Evolutionary conservation across 305 asterid species (phyloP).

Genomic region (Coffea humblotiana): DNA sequence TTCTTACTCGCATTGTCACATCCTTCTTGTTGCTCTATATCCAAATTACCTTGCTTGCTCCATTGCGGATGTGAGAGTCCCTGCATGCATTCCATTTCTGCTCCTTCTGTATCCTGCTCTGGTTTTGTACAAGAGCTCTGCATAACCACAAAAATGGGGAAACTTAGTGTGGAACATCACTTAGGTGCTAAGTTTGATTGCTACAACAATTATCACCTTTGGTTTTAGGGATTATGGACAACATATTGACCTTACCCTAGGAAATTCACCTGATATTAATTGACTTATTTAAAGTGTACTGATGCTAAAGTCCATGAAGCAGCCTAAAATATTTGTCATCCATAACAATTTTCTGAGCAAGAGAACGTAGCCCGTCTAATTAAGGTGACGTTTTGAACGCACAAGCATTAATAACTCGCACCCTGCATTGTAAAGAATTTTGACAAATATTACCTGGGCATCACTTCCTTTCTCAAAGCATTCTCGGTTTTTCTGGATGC

Average conservation of each 20-base stretch:
- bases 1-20: constrained; percentile 23
- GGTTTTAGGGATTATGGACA: background rate
- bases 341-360: background rate
- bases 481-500: constrained; percentile 68
- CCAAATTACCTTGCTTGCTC: constrained; percentile 26
- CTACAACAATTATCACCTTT: background rate
- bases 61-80: constrained; percentile 37
- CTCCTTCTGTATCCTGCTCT: constrained; percentile 49
- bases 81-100: constrained; percentile 31
- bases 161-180: background rate
- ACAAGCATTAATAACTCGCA: background rate
- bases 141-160: constrained; percentile 15
- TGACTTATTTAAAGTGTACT: background rate
- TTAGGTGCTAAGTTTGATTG: background rate
- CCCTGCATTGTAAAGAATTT: background rate
- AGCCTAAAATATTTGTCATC: background rate
- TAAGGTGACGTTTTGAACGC: background rate
- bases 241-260: background rate
- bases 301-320: background rate
- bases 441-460: constrained; percentile 57
- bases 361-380: background rate
- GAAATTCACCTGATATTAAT: constrained; percentile 4
- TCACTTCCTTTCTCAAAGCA: constrained; percentile 80
- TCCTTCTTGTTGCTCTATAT: constrained; percentile 37
- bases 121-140: constrained; percentile 93